Base-by-base conservation (phyloP, 2,329 filamentous ascomycete species). In the Chrysoporthe austroafricana region DNA sequence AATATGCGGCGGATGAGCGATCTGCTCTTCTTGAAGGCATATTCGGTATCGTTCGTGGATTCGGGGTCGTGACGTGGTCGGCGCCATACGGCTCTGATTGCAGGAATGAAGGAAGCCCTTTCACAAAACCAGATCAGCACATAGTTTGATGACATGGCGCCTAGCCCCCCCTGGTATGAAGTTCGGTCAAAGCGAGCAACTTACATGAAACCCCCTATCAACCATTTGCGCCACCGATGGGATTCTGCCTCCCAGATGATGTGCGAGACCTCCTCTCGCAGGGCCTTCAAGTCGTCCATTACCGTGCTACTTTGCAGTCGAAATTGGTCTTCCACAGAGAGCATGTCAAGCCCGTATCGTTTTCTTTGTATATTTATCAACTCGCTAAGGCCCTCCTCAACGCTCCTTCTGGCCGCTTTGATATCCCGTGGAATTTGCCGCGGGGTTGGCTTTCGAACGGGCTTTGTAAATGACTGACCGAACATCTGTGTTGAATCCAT, bases 1-100 rank as follows among this genome's bases (percentile, higher is more conserved):
- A 83, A 78, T 72, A 88, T 85, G 63, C 85, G 81, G 3, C 79
- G 72, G 39, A 88, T 76, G 4, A 88, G 79, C 2, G 79, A 78
- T 74, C 82, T 82, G 75, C 84, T 85, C 71, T 79, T 80, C 36
- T 75, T 76, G 73, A 87, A 88, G 42, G 86, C 86, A 72, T 88
- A 85, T 76, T 88, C 86, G 36, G 86, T 88, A 71, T 83, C 80
- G 74, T 85, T 87, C 69, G 81, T 73, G 0, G 80, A 75, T 8
- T 78, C 74, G 2, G 77, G 76, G 16, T 80, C 77, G 16, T 79
- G 74, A 13, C 74, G 68, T 16, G 79, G 76, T 18, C 84, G 80
- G 18, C 82, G 82, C 75, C 86, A 87, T 71, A 88, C 79, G 54
- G 77, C 76, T 54, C 84, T 83, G 32, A 88, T 81, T 2, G 80